These are phyloP conservation scores for Casuarina glauca DNA, from an alignment of 306 rosid genomes.

Conservation along the genomic window DNA sequence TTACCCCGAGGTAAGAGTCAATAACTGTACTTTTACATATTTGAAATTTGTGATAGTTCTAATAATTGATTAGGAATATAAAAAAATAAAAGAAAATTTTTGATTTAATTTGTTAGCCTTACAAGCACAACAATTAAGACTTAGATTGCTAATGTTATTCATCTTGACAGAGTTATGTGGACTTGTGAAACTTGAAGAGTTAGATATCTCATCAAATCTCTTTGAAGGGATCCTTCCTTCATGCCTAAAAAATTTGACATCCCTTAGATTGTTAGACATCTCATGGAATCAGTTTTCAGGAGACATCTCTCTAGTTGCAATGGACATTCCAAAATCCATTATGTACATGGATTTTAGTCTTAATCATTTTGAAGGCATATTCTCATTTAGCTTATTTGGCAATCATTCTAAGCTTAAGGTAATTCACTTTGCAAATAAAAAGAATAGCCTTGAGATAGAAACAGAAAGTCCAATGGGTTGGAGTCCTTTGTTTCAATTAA, in stretches of 20 bases:
- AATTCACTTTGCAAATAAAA: constrained; percentile 1
- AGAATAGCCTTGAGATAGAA: constrained; percentile 21
- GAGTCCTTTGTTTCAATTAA: constrained; percentile 16
- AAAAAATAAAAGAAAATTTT: too few relatives aligned
- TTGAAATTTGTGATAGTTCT: neutral
- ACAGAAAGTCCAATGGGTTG: neutral
- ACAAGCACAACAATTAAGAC: neutral
- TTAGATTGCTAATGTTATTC: neutral
- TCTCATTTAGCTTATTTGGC: constrained; percentile 17
- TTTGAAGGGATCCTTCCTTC: constrained; percentile 17
- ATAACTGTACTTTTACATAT: neutral
- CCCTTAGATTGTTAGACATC: constrained; percentile 17
- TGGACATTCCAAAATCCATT: constrained; percentile 6
- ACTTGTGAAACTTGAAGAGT: constrained; percentile 6
- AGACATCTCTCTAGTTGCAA: constrained; percentile 8
- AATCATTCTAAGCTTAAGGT: constrained; percentile 18
- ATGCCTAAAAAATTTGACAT: constrained; percentile 22
- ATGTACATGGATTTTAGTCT: constrained; percentile 11
- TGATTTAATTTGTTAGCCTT: too few relatives aligned
- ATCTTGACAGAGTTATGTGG: constrained; percentile 8
- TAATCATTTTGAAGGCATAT: constrained; percentile 21
- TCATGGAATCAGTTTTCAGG: constrained; percentile 14
- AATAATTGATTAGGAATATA: neutral
- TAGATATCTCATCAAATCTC: constrained; percentile 13
- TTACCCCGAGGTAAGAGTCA: constrained; percentile 12